These are phyloP conservation scores for Irpex sp. DNA, from an alignment of 1,284 basidiomycete genomes.

Conservation along the genomic window DNA sequence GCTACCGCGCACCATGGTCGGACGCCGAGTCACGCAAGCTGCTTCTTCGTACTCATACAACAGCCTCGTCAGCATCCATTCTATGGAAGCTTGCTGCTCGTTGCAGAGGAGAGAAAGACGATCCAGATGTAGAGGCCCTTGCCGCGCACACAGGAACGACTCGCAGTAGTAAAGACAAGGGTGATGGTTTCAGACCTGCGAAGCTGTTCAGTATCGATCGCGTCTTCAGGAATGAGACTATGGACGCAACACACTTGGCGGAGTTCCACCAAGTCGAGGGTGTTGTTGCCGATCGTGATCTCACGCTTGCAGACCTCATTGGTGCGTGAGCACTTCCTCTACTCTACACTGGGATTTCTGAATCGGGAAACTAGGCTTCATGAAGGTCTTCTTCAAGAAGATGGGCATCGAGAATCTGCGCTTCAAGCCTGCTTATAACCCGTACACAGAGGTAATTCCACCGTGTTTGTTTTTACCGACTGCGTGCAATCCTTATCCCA, in stretches of 20 bases:
- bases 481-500: not conserved
- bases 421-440: constrained; percentile 98
- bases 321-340: constrained; percentile 55
- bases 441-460: constrained; percentile 80
- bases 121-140: constrained; percentile 42
- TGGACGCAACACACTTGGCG: constrained; percentile 99
- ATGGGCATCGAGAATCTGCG: constrained; percentile 95
- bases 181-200: constrained; percentile 91
- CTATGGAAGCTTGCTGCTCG: constrained; percentile 90
- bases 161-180: constrained; percentile 20
- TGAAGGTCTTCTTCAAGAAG: constrained; percentile 98
- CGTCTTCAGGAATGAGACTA: constrained; percentile 99
- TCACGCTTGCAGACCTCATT: constrained; percentile 97
- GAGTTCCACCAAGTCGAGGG: constrained; percentile 99
- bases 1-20: constrained; percentile 98
- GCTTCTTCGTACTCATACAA: constrained; percentile 96
- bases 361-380: constrained; percentile 76
- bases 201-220: constrained; percentile 99
- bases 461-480: no score
- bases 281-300: constrained; percentile 94
- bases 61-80: constrained; percentile 95
- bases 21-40: constrained; percentile 92
- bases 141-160: constrained; percentile 32
- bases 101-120: constrained; percentile 71
- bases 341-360: not conserved